These are phyloP conservation scores for Dissophora globulifera DNA, from an alignment of 192 early-diverging fungal species.

Conservation along the genomic window DNA sequence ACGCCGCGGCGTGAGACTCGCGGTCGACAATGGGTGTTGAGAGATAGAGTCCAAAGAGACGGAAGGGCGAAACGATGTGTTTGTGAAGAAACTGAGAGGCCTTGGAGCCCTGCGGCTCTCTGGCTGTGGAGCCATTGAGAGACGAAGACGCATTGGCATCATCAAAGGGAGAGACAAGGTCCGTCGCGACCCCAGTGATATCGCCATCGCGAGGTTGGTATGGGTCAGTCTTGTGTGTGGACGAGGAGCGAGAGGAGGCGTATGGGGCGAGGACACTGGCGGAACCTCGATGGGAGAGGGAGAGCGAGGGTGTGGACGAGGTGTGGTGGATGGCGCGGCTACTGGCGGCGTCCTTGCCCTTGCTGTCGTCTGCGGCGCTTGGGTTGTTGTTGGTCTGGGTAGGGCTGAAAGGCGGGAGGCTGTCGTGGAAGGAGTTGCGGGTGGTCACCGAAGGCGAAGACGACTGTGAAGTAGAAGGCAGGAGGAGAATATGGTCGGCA, in stretches of 20 bases:
- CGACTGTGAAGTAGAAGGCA: constrained; percentile 22
- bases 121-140: neutral
- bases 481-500: constrained; percentile 8
- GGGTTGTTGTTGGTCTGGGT: too few relatives aligned
- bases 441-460: constrained; percentile 5
- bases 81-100: neutral
- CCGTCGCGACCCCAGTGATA: too few relatives aligned
- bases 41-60: constrained; percentile 22
- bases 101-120: constrained; percentile 16
- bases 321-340: too few relatives aligned
- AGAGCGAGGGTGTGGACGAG: constrained; percentile 2
- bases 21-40: constrained; percentile 7
- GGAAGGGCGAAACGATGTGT: constrained; percentile 15
- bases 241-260: neutral
- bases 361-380: neutral
- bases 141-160: neutral
- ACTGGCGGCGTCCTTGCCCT: too few relatives aligned
- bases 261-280: neutral
- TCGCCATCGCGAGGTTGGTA: neutral
- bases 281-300: neutral
- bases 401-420: neutral
- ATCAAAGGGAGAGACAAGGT: neutral
- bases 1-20: neutral
- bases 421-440: neutral
- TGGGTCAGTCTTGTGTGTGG: neutral